These are phyloP conservation scores for Diaporthe caulivora DNA, from an alignment of 2,329 filamentous ascomycete species.

Conservation along the genomic window DNA sequence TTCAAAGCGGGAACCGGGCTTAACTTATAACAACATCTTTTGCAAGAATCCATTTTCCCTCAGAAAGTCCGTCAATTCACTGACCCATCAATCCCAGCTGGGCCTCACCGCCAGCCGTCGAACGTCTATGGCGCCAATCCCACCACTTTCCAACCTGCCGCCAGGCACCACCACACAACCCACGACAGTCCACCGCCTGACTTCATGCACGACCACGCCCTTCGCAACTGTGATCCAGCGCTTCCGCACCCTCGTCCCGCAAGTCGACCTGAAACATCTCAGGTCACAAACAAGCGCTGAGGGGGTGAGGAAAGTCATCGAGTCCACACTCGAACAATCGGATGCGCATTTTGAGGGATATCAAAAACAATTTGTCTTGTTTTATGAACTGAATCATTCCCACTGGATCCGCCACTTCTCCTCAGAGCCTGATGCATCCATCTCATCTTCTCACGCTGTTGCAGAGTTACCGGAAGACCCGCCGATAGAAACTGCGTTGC, in stretches of 20 bases:
- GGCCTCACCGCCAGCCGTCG: background rate
- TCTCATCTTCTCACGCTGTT: background rate
- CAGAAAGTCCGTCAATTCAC: background rate
- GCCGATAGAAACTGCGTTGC: background rate
- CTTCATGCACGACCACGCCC: background rate
- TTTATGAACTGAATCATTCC: slow-evolving; percentile 2
- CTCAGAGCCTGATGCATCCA: too few species aligned
- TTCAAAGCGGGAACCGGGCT: background rate
- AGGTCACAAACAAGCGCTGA: background rate
- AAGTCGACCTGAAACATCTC: background rate
- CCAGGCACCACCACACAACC: background rate
- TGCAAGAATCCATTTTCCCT: background rate
- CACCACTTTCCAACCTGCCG: background rate
- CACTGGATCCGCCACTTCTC: background rate
- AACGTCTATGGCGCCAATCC: slow-evolving; percentile 3
- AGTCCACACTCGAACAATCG: background rate
- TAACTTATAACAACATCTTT: background rate
- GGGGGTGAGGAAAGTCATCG: background rate
- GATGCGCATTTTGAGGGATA: background rate
- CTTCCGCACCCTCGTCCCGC: slow-evolving; percentile 3
- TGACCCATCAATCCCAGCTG: background rate
- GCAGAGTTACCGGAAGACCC: background rate
- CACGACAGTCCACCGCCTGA: background rate
- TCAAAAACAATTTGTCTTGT: background rate
- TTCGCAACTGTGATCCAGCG: background rate